Percentiles rank a stretch among this genome's conserved stretches.
phyloP scores from a whole-genome alignment of 1,284 basidiomycete species.

The Phlebopus sp. region DNA sequence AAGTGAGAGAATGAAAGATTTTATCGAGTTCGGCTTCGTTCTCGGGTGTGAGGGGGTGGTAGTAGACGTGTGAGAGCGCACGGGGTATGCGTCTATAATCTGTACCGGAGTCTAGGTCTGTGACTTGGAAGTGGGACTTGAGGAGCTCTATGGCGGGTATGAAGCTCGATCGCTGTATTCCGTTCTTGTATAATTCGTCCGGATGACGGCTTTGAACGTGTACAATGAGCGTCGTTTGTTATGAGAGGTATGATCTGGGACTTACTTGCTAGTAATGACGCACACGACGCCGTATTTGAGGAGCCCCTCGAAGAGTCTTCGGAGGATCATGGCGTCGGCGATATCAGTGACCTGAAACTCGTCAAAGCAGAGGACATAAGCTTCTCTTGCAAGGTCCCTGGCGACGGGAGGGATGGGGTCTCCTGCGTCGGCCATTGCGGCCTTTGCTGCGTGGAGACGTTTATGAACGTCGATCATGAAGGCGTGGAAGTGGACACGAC shows the following conservation, averaged over 20 bases:
- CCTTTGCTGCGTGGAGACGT: constrained; percentile 80
- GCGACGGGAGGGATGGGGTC: constrained; percentile 91
- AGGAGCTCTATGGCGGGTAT: constrained; percentile 93
- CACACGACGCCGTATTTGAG: constrained; percentile 89
- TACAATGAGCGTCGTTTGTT: constrained; percentile 3
- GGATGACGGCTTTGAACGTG: constrained; percentile 82
- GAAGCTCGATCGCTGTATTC: constrained; percentile 96
- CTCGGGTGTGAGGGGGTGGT: constrained; percentile 69
- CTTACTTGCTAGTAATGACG: constrained; percentile 96
- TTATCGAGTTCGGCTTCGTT: constrained; percentile 75
- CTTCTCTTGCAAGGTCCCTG: constrained; percentile 82
- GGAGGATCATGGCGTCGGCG: constrained; percentile 97
- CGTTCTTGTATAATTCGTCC: constrained; percentile 97
- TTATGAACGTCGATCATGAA: constrained; percentile 99
- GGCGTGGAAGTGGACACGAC: constrained; percentile 93
- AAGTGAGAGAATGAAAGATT: constrained; percentile 74
- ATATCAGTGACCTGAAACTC: constrained; percentile 99
- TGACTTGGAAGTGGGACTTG: constrained; percentile 83
- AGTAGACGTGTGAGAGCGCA: constrained; percentile 91
- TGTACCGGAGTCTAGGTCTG: constrained; percentile 89
- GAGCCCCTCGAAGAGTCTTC: constrained; percentile 83
- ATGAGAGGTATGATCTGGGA: constrained; percentile 14
- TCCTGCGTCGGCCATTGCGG: constrained; percentile 51
- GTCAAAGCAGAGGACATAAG: constrained; percentile 91
- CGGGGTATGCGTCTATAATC: constrained; percentile 92